Base-by-base conservation (phyloP, 305 asterid genomes). In the Withania somnifera region DNA sequence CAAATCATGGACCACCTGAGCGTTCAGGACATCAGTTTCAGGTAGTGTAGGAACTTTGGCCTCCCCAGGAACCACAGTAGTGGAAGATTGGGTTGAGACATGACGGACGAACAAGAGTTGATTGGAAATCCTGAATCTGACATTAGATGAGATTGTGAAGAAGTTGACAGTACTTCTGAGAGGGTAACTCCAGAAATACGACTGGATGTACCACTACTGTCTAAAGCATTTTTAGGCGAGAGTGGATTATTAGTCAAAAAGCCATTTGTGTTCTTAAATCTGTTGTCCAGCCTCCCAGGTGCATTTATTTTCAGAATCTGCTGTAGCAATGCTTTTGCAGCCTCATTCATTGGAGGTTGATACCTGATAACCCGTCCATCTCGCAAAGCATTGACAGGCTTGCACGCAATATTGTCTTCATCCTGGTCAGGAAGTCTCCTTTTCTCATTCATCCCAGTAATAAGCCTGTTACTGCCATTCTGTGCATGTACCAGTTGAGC, bases 341-440 rank as follows among this genome's bases (percentile, higher is more conserved):
- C 98, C 85, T 91, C 94, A n/a, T 92, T 90, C 94, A 92, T 93
- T 88, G 86, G 84, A 52, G 98, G 97, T 87, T 90, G 94, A 83
- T 87, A 93, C 75, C 92, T 91, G 57, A 91, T 86, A 26, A 92
- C 84, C 87, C 83, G 91, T 79, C 97, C 96, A 85, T 93, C 94
- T 36, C 81, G 88, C n/a, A 88, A 88, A 10, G 84, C 64, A 32
- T 87, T 45, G 84, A 85, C 69, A 54, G 79, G 87, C 68, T 86
- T 89, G 83, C 75, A 83, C 32, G 80, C 85, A 82, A 85, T 54
- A 82, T 78, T 86, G 71, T 90, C 94, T 81, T 89, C 98, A 5
- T 87, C 90, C 84, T 90, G 94, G 73, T 84, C 89, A 19, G 94
- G 94, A 1, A 91, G 93, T 83, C 94, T 90, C 89, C 96, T 86